phyloP scores from a whole-genome alignment of 192 early-diverging fungal genomes.

The Podila minutissima region DNA sequence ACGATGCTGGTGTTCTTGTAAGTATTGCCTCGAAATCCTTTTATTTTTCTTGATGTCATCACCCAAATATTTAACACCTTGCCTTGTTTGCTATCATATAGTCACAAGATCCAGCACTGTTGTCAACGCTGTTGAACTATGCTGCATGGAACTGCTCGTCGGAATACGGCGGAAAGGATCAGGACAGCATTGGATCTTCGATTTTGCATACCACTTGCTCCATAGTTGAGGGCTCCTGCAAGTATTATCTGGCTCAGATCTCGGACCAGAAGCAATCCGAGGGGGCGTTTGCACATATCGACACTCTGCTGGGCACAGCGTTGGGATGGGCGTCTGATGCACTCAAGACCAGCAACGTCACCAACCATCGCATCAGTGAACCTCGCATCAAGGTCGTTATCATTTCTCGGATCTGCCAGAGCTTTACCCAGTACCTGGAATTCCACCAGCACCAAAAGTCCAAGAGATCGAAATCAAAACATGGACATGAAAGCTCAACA shows the following conservation, averaged over 20 bases:
- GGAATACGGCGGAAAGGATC: slow-evolving; percentile 17
- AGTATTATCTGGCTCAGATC: slow-evolving; percentile 29
- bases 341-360: slow-evolving; percentile 2
- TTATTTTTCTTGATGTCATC: not conserved
- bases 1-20: slow-evolving; percentile 55
- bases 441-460: slow-evolving; percentile 5
- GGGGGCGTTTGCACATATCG: slow-evolving; percentile 11
- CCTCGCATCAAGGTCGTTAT: slow-evolving; percentile 13
- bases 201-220: slow-evolving; percentile 21
- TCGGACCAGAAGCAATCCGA: slow-evolving; percentile 14
- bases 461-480: slow-evolving; percentile 19
- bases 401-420: slow-evolving; percentile 22
- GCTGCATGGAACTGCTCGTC: slow-evolving; percentile 28
- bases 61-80: not conserved
- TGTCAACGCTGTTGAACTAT: slow-evolving; percentile 20
- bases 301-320: slow-evolving; percentile 2
- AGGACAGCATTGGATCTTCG: slow-evolving; percentile 13
- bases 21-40: not conserved
- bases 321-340: slow-evolving; percentile 3
- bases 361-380: slow-evolving; percentile 2
- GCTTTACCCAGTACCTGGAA: slow-evolving; percentile 24
- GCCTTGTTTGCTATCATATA: not conserved
- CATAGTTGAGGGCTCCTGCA: slow-evolving; percentile 14
- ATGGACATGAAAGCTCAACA: slow-evolving; percentile 1
- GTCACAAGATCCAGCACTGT: slow-evolving; percentile 16